Conservation (phyloP, 208 protist genomes). For the Trypanosoma boissoni region DNA sequence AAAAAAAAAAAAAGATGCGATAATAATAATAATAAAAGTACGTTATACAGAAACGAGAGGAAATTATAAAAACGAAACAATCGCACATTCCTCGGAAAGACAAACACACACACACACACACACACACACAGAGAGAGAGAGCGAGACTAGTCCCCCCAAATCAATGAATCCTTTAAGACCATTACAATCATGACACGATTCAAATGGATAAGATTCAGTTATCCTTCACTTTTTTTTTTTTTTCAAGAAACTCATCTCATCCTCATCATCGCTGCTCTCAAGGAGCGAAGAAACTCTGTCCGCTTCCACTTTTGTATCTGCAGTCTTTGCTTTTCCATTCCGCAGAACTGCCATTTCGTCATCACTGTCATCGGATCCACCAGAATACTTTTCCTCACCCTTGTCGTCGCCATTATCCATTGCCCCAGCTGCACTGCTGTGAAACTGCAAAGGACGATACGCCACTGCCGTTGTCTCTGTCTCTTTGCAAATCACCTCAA, state of each 20-base stretch:
- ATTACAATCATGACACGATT: too few species aligned
- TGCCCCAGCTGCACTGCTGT: slow-evolving; percentile 16
- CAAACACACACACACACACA: too few species aligned
- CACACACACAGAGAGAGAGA: too few species aligned
- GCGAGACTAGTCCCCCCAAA: too few species aligned
- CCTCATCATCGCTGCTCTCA: slow-evolving; percentile 25
- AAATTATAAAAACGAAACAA: too few species aligned
- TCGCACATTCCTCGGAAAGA: too few species aligned
- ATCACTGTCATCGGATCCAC: slow-evolving; percentile 18
- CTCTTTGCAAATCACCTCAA: slow-evolving; percentile 25
- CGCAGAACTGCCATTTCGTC: slow-evolving; percentile 37
- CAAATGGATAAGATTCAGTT: too few species aligned
- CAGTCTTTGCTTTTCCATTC: slow-evolving; percentile 3
- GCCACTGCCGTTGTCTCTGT: not conserved
- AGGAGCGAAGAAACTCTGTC: not conserved
- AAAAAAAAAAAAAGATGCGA: too few species aligned
- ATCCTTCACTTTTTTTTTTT: slow-evolving; percentile 9
- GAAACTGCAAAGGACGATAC: too few species aligned
- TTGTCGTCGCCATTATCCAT: slow-evolving; percentile 11
- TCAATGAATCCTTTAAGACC: too few species aligned
- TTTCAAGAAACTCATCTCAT: slow-evolving; percentile 43
- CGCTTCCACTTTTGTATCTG: not conserved
- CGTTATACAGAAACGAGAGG: too few species aligned
- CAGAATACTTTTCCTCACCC: slow-evolving; percentile 3
- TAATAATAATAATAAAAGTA: too few species aligned